Evolutionary conservation across 345 rosid species (phyloP).

Genomic region (Boechera divaricarpa): DNA sequence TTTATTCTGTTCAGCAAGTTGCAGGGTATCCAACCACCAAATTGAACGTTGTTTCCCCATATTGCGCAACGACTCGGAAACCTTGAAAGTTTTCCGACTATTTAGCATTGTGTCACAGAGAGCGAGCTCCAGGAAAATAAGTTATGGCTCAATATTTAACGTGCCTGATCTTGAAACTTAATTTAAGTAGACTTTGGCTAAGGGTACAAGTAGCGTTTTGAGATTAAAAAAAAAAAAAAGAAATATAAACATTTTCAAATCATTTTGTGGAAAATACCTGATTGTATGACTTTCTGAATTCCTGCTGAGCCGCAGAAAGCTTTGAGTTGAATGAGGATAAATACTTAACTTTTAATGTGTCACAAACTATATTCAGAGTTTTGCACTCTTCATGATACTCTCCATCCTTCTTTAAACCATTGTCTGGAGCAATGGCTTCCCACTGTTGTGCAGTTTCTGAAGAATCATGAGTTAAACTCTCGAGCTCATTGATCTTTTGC

Average conservation of each 20-base stretch:
- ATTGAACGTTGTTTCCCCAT: conserved; percentile 50
- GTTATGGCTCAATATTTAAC: neutral
- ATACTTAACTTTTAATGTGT: conserved; percentile 72
- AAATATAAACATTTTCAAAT: neutral
- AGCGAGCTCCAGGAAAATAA: conserved; percentile 15
- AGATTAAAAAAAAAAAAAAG: neutral
- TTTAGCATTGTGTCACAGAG: conserved; percentile 31
- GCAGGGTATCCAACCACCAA: conserved; percentile 95
- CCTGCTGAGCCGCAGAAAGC: conserved; percentile 71
- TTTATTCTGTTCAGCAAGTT: conserved; percentile 65
- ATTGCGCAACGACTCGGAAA: conserved; percentile 55
- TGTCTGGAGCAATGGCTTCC: conserved; percentile 37
- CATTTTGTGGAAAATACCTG: conserved; percentile 58
- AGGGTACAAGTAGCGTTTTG: neutral
- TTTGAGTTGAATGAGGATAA: conserved; percentile 70
- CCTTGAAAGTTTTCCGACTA: conserved; percentile 52
- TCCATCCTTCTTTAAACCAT: conserved; percentile 42
- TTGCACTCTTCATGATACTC: conserved; percentile 47
- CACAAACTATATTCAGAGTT: conserved; percentile 58
- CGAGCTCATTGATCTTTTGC: conserved; percentile 47
- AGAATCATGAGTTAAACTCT: conserved; percentile 42
- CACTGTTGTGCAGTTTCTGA: conserved; percentile 35
- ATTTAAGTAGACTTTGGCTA: neutral
- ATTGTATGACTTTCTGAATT: conserved; percentile 64
- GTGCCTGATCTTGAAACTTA: conserved; percentile 13